Evolutionary conservation across 1,284 basidiomycete genomes (phyloP).

Genomic region (Sparassis latifolia): DNA sequence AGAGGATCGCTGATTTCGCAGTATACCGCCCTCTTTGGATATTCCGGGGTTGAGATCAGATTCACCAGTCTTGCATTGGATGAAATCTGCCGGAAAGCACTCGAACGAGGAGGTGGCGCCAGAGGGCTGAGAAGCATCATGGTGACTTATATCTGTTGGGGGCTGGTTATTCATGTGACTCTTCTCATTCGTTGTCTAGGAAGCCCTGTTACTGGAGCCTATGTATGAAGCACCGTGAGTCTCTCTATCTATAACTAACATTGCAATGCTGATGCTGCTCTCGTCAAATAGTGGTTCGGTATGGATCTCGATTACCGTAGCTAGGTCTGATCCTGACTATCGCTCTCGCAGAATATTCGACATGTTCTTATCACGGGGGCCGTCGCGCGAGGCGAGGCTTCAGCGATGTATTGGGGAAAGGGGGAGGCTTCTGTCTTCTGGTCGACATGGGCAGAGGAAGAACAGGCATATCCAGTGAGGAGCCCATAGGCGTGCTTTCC

Average conservation of each 20-base stretch:
- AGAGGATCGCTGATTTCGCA: constrained; percentile 87
- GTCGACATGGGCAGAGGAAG: constrained; percentile 49
- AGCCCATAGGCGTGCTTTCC: constrained; percentile 1
- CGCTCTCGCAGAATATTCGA: constrained; percentile 39
- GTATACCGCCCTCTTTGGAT: constrained; percentile 77
- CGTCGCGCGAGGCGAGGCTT: constrained; percentile 42
- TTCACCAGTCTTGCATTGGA: constrained; percentile 72
- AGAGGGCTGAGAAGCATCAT: constrained; percentile 85
- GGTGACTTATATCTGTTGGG: constrained; percentile 41
- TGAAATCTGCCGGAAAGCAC: constrained; percentile 75
- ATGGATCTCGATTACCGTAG: not conserved
- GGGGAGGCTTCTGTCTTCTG: constrained; percentile 49
- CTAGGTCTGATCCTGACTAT: not conserved
- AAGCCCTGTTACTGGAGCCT: constrained; percentile 71
- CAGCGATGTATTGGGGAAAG: constrained; percentile 56
- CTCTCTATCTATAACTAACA: not conserved
- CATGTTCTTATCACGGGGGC: constrained; percentile 57
- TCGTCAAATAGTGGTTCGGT: constrained; percentile 7
- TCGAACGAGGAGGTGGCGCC: constrained; percentile 82
- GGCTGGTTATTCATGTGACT: not conserved
- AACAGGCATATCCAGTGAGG: constrained; percentile 24
- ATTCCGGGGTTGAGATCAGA: constrained; percentile 75
- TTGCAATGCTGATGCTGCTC: constrained; percentile 3
- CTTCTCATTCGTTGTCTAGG: constrained; percentile 35
- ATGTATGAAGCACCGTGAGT: constrained; percentile 93